Evolutionary conservation across 345 rosid species (phyloP).

Genomic region (Lepidium didymum): DNA sequence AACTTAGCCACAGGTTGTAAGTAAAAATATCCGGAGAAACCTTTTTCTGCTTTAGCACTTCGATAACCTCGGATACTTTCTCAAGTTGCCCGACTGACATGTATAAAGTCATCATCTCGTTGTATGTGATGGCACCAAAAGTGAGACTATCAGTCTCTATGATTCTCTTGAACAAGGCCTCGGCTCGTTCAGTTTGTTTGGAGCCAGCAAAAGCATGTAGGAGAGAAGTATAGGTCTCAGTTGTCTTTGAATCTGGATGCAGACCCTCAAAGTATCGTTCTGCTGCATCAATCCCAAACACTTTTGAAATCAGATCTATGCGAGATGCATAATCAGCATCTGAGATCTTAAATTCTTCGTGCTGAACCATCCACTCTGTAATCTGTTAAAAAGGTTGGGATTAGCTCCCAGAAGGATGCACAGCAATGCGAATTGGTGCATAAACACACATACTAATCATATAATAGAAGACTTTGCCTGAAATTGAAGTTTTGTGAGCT

Average conservation of each 20-base stretch:
- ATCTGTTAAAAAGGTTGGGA: slow-evolving; percentile 38
- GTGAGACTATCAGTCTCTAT: slow-evolving; percentile 39
- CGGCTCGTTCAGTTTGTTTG: slow-evolving; percentile 58
- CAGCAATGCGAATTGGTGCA: neutral
- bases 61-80: slow-evolving; percentile 53
- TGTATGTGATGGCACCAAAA: slow-evolving; percentile 62
- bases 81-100: slow-evolving; percentile 85
- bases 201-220: slow-evolving; percentile 75
- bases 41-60: slow-evolving; percentile 47
- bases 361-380: slow-evolving; percentile 78
- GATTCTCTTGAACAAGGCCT: slow-evolving; percentile 50
- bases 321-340: slow-evolving; percentile 65
- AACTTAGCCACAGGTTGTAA: slow-evolving; percentile 85
- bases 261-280: slow-evolving; percentile 81
- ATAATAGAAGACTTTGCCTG: neutral
- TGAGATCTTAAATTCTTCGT: slow-evolving; percentile 46
- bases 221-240: slow-evolving; percentile 83
- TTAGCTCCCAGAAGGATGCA: neutral
- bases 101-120: slow-evolving; percentile 93
- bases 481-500: neutral
- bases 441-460: neutral
- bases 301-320: slow-evolving; percentile 78
- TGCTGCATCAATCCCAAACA: slow-evolving; percentile 85
- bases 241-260: slow-evolving; percentile 42
- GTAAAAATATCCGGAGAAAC: slow-evolving; percentile 75